Base-by-base conservation (phyloP, 306 rosid species). In the Urtica urens region DNA sequence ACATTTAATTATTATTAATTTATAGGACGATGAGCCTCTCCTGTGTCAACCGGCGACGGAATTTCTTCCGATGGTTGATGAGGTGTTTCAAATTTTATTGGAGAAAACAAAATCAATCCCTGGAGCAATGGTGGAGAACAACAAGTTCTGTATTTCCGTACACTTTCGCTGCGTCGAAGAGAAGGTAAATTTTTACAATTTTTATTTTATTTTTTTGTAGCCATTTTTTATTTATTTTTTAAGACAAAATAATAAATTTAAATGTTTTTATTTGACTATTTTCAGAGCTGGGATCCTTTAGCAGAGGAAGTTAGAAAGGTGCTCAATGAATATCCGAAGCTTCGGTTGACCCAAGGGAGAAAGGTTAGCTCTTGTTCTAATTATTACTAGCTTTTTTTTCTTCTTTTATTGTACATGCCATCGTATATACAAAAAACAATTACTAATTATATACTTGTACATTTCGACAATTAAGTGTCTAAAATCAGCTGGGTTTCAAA, bases 161-260 rank as follows among this genome's bases (percentile, higher is more conserved):
- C 97, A 90, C 71, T 90, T 74, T 45, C 97, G 97, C 23, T 76
- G 97, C 58, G 97, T 90, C 55, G 94, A 90, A 34, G 97, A 90
- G 72, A 90, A 81, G 75, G 97, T 84, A 62, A 52, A 27, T n/a
- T 4, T 25, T 2, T 42, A 7, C n/a, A 14, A 8, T 5, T 24
- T 13, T 10, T 3, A n/a, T 17, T 29, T 45, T 31, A 43, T 15
- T 19, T 24, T 42, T 1, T 15, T 5, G 19, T n/a, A 11, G 38
- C 31, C 8, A 31, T 24, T 23, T 15, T 19, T 23, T 28, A 28
- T 33, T 39, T 63, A 23, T 6, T 29, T 21, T 37, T 38, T 35
- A 20, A 29, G 24, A 25, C 1, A 20, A 4, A 12, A 28, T 28
- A 28, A 12, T 11, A 18, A 41, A 2, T 13, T 56, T 45, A 17